Conservation (phyloP, 2,329 filamentous ascomycete genomes). For the Claviceps maximensis region DNA sequence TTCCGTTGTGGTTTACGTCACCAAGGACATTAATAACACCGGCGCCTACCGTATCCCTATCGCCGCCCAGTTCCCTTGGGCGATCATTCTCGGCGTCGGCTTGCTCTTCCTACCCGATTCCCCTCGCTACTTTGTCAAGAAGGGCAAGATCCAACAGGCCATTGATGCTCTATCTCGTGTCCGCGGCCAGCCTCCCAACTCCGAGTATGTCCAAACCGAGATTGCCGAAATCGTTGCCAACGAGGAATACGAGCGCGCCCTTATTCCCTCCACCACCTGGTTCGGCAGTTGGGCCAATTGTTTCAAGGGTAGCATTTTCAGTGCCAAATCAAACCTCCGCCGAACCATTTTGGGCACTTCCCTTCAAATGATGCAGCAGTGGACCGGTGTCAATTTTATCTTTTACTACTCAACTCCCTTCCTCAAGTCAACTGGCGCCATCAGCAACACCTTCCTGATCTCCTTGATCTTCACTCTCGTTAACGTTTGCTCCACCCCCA, state of each 20-base stretch:
- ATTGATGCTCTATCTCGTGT: constrained; percentile 49
- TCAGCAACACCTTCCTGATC: constrained; percentile 68
- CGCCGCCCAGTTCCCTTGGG: constrained; percentile 68
- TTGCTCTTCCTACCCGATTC: constrained; percentile 72
- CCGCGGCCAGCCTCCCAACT: constrained; percentile 60
- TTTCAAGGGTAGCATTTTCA: constrained; percentile 50
- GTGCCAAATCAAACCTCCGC: constrained; percentile 54
- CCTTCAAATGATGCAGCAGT: constrained; percentile 71
- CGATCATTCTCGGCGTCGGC: constrained; percentile 57
- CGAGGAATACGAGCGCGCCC: constrained; percentile 66
- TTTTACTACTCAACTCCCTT: constrained; percentile 81
- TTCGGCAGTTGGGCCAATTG: constrained; percentile 55
- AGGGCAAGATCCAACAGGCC: constrained; percentile 54
- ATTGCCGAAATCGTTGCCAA: constrained; percentile 84
- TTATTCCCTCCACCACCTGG: constrained; percentile 53
- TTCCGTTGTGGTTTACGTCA: constrained; percentile 60
- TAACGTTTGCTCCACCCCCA: constrained; percentile 72
- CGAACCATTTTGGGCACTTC: constrained; percentile 59
- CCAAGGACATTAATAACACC: constrained; percentile 46
- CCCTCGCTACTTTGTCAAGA: constrained; percentile 75
- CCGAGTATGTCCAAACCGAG: constrained; percentile 64
- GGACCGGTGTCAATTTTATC: constrained; percentile 87
- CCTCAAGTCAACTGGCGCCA: constrained; percentile 65
- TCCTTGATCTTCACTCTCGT: constrained; percentile 76
- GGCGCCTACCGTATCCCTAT: constrained; percentile 72